These are phyloP conservation scores for Nitzschia palea DNA, from an alignment of 108 stramenopile species.

Conservation along the genomic window DNA sequence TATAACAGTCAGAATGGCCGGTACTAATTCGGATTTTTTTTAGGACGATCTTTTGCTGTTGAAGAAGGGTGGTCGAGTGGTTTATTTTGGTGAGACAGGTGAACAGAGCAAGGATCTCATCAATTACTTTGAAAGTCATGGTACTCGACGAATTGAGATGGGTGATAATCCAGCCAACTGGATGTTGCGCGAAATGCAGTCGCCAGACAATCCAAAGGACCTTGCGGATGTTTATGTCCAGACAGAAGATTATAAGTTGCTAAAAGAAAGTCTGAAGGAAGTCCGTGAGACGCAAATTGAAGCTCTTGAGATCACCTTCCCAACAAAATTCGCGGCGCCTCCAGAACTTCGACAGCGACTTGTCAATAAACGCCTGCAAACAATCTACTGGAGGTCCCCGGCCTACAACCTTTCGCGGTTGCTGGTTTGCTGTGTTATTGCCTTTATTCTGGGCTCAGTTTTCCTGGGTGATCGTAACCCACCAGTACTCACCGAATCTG, in stretches of 20 bases:
- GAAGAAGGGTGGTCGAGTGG: conserved; percentile 47
- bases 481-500: conserved; percentile 28
- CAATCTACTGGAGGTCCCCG: conserved; percentile 75
- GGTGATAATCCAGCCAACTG: conserved; percentile 80
- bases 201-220: conserved; percentile 26
- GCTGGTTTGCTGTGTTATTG: conserved; percentile 52
- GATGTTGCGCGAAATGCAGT: conserved; percentile 52
- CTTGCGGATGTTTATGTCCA: conserved; percentile 43
- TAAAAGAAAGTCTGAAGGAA: conserved; percentile 8
- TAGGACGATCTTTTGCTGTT: conserved; percentile 37
- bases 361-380: conserved; percentile 37
- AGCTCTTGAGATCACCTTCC: conserved; percentile 37
- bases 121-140: conserved; percentile 59
- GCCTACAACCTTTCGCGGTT: conserved; percentile 73
- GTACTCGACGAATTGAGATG: conserved; percentile 53
- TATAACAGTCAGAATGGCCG: neutral
- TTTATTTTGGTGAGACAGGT: conserved; percentile 71
- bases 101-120: conserved; percentile 46
- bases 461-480: conserved; percentile 39
- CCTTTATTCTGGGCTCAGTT: conserved; percentile 61
- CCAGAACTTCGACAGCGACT: conserved; percentile 31
- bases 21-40: neutral
- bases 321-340: conserved; percentile 39
- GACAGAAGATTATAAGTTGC: conserved; percentile 4
- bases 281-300: conserved; percentile 12